Evolutionary conservation across 1,284 basidiomycete genomes (phyloP).

Genomic region (Naganishia cerealis): DNA sequence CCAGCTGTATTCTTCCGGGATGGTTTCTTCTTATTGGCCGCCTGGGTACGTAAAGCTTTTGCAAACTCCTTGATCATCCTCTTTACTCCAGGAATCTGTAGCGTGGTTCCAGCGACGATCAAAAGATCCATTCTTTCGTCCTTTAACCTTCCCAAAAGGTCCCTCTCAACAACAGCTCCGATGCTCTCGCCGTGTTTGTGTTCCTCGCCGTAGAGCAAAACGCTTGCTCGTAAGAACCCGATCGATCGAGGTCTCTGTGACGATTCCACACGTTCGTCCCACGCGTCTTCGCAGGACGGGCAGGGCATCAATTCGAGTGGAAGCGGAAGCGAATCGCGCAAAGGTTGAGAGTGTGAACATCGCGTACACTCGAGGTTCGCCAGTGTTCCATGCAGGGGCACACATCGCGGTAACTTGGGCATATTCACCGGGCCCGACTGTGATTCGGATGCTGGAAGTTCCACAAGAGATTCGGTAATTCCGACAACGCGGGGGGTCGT

Average conservation of each 20-base stretch:
- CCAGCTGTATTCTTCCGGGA: conserved; percentile 30
- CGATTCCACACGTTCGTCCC: conserved; percentile 68
- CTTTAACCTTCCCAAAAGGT: conserved; percentile 58
- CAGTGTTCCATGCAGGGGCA: conserved; percentile 86
- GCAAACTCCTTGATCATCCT: conserved; percentile 87
- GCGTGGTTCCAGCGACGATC: conserved; percentile 84
- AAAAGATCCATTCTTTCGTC: conserved; percentile 64
- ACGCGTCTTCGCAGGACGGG: conserved; percentile 71
- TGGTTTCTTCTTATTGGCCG: conserved; percentile 37
- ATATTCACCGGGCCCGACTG: neutral
- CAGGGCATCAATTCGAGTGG: conserved; percentile 66
- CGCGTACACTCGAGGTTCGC: conserved; percentile 75
- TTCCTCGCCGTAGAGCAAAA: conserved; percentile 85
- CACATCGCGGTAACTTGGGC: conserved; percentile 64
- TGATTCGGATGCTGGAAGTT: neutral
- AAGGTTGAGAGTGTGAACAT: conserved; percentile 70
- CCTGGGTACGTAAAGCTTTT: conserved; percentile 64
- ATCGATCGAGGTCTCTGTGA: conserved; percentile 79
- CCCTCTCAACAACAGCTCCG: conserved; percentile 72
- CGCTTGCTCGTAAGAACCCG: conserved; percentile 77
- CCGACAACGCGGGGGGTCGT: neutral
- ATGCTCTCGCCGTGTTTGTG: conserved; percentile 86
- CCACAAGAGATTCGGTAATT: neutral
- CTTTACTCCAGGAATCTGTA: conserved; percentile 89
- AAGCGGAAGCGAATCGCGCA: conserved; percentile 63